Evolutionary conservation across 768 basidiomycete genomes (phyloP).

Genomic region (Mycena kentingensis): DNA sequence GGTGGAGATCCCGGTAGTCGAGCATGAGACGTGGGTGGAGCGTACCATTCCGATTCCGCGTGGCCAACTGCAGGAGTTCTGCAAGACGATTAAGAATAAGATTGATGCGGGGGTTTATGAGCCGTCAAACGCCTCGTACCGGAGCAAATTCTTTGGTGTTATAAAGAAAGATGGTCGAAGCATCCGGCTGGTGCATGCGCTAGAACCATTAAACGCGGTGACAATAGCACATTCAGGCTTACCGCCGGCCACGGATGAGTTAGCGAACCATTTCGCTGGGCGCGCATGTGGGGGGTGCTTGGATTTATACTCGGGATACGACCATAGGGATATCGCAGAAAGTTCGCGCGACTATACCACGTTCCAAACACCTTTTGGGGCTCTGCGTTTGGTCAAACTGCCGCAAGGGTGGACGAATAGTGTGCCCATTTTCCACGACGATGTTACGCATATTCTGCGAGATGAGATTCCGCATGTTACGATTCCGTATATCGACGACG

Average conservation of each 20-base stretch:
- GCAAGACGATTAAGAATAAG: constrained; percentile 18
- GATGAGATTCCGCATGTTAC: constrained; percentile 10
- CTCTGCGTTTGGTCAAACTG: constrained; percentile 21
- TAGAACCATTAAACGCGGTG: constrained; percentile 30
- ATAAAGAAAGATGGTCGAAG: constrained; percentile 25
- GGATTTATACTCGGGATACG: constrained; percentile 29
- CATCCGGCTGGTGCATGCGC: constrained; percentile 27
- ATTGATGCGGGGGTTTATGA: constrained; percentile 18
- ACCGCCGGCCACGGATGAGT: constrained; percentile 19
- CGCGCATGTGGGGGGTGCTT: constrained; percentile 4
- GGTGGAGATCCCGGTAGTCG: constrained; percentile 26
- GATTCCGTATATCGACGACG: constrained; percentile 18
- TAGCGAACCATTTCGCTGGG: too few species aligned
- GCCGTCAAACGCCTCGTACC: constrained; percentile 22
- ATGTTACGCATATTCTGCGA: neutral
- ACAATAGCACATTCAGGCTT: constrained; percentile 25
- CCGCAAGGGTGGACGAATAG: constrained; percentile 33
- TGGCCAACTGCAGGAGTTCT: constrained; percentile 17
- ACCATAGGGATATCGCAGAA: constrained; percentile 27
- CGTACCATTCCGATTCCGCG: constrained; percentile 20
- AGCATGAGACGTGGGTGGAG: constrained; percentile 27
- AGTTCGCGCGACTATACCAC: constrained; percentile 33
- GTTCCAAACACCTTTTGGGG: constrained; percentile 31
- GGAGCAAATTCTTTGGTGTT: constrained; percentile 37
- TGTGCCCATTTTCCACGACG: constrained; percentile 5